Evolutionary conservation across 495 filamentous ascomycete genomes (phyloP).

Genomic region (Penicillium tannophilum): DNA sequence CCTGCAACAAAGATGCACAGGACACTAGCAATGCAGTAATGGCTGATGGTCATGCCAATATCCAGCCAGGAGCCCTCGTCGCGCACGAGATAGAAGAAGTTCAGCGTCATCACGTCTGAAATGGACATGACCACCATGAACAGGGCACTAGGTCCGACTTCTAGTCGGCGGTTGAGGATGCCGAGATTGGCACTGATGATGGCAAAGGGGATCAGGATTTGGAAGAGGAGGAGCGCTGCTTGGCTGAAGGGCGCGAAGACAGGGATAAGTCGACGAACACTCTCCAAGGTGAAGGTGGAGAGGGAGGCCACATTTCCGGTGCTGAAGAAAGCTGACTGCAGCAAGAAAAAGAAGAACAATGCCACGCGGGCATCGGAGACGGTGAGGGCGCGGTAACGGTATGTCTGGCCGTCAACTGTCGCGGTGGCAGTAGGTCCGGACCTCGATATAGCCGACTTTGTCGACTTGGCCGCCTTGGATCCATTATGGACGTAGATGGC

Average conservation of each 20-base stretch:
- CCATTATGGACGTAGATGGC: constrained; percentile 63
- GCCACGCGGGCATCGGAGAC: constrained; percentile 83
- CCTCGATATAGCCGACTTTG: constrained; percentile 21
- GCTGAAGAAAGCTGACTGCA: constrained; percentile 96
- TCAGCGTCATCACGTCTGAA: constrained; percentile 88
- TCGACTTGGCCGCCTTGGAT: constrained; percentile 26
- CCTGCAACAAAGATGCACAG: constrained; percentile 89
- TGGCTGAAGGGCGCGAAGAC: constrained; percentile 94
- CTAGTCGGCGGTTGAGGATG: constrained; percentile 83
- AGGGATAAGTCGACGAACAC: constrained; percentile 87
- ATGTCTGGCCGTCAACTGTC: constrained; percentile 39
- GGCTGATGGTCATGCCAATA: constrained; percentile 93
- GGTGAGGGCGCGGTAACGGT: constrained; percentile 68
- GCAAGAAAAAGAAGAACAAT: constrained; percentile 91
- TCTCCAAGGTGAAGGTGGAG: constrained; percentile 92
- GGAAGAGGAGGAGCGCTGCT: constrained; percentile 81
- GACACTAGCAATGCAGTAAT: constrained; percentile 89
- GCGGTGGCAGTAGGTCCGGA: constrained; percentile 32
- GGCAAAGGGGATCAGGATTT: constrained; percentile 91
- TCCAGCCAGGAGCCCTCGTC: constrained; percentile 98
- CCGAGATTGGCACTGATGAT: constrained; percentile 92
- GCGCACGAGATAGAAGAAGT: constrained; percentile 96
- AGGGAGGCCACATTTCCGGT: constrained; percentile 96
- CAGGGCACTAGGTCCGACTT: constrained; percentile 77
- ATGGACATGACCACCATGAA: constrained; percentile 96